These are phyloP conservation scores for Aurinia saxatilis DNA, from an alignment of 345 rosid genomes.

Conservation along the genomic window DNA sequence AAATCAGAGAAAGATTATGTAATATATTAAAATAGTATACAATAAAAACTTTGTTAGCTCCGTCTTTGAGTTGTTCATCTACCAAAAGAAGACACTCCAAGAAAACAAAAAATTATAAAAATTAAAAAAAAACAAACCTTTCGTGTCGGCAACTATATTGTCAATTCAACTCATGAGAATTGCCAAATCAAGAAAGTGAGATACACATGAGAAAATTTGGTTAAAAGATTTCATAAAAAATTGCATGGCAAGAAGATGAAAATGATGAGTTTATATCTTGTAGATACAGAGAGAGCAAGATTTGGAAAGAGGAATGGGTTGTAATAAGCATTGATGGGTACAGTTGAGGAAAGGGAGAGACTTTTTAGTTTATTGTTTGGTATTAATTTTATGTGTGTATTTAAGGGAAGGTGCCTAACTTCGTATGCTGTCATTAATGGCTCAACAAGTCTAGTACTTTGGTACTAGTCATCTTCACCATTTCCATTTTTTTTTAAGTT, in stretches of 20 bases:
- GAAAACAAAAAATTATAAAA: not conserved
- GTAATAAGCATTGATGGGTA: constrained; percentile 24
- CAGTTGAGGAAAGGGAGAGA: constrained; percentile 22
- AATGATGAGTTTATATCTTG: not conserved
- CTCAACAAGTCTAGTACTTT: not conserved
- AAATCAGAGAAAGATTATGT: not conserved
- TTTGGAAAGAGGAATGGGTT: constrained; percentile 9
- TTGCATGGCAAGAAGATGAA: constrained; percentile 24
- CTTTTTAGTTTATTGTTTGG: not conserved
- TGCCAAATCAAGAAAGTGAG: constrained; percentile 15
- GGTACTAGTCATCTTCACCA: not conserved
- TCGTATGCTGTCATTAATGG: constrained; percentile 24
- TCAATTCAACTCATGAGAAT: constrained; percentile 12
- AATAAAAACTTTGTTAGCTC: constrained; percentile 27
- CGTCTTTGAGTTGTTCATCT: constrained; percentile 31
- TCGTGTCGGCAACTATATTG: constrained; percentile 27
- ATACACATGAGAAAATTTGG: constrained; percentile 9
- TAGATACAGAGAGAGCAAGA: constrained; percentile 6
- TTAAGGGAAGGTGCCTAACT: constrained; percentile 26
- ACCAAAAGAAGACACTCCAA: constrained; percentile 10
- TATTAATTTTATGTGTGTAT: not conserved
- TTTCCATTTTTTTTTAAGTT: not conserved
- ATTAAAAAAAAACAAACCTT: constrained; percentile 21
- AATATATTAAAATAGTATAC: too few species aligned
- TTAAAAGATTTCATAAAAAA: constrained; percentile 1